Conservation (phyloP, 1,284 basidiomycete species). For the Spongispora temasekensis region DNA sequence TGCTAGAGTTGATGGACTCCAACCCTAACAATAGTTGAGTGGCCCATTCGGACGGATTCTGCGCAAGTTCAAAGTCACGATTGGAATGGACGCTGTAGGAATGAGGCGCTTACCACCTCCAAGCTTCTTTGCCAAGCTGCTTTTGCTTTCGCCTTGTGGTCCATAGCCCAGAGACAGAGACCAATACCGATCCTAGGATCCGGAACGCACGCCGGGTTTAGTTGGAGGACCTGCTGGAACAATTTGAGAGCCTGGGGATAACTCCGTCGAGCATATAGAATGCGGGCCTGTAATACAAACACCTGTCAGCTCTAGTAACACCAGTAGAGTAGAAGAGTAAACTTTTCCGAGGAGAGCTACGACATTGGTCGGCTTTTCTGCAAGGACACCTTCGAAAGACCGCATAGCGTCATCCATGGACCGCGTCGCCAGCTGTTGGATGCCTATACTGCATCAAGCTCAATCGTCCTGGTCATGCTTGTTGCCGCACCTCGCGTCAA, state of each 20-base stretch:
- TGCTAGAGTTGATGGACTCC: constrained; percentile 80
- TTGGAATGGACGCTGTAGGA: background rate
- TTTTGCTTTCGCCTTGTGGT: constrained; percentile 76
- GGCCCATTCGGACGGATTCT: constrained; percentile 80
- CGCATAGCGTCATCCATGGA: constrained; percentile 78
- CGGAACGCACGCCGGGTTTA: constrained; percentile 77
- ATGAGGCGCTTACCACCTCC: constrained; percentile 64
- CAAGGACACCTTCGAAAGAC: constrained; percentile 82
- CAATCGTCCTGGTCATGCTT: background rate
- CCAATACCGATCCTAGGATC: constrained; percentile 95
- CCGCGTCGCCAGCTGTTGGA: constrained; percentile 79
- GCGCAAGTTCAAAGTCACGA: constrained; percentile 5
- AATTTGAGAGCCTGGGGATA: constrained; percentile 77
- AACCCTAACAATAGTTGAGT: constrained; percentile 81
- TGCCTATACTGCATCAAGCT: constrained; percentile 47
- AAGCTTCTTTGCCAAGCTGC: constrained; percentile 86
- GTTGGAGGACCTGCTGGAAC: constrained; percentile 81
- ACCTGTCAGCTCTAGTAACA: background rate
- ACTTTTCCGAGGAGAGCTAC: constrained; percentile 82
- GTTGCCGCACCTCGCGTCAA: constrained; percentile 61
- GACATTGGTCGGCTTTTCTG: constrained; percentile 78
- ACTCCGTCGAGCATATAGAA: constrained; percentile 77
- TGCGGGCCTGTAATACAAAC: constrained; percentile 59
- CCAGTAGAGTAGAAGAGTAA: background rate
- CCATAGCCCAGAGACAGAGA: constrained; percentile 86